phyloP scores from a whole-genome alignment of 441 rosid genomes.

The Eruca vesicaria region DNA sequence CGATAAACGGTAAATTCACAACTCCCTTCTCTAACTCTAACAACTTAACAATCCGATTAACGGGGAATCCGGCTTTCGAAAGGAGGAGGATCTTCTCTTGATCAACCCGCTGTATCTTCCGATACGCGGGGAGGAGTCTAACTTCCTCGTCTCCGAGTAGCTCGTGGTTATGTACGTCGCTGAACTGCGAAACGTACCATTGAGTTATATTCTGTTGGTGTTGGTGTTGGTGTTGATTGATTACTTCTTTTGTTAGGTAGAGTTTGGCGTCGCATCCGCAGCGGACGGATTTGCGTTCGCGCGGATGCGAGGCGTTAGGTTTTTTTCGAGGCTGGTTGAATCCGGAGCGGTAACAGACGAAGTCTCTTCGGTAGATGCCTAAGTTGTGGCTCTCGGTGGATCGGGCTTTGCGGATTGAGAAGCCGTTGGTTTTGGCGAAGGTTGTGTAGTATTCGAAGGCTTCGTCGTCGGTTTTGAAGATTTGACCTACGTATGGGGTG shows the following conservation, averaged over 20 bases:
- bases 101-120: constrained; percentile 85
- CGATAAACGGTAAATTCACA: constrained; percentile 81
- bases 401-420: constrained; percentile 85
- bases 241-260: constrained; percentile 69
- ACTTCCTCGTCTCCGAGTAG: constrained; percentile 92
- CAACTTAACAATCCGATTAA: constrained; percentile 80
- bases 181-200: constrained; percentile 91
- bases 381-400: constrained; percentile 85
- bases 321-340: constrained; percentile 85
- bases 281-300: constrained; percentile 86
- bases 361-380: constrained; percentile 84
- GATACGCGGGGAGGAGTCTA: constrained; percentile 84
- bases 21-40: constrained; percentile 86
- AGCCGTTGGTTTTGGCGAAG: constrained; percentile 85
- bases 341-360: constrained; percentile 94
- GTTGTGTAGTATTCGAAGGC: constrained; percentile 83
- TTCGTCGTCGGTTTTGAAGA: constrained; percentile 72
- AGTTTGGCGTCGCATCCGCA: constrained; percentile 95
- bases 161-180: constrained; percentile 95
- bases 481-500: constrained; percentile 81
- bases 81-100: constrained; percentile 85
- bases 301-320: constrained; percentile 79
- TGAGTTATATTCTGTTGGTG: constrained; percentile 42
- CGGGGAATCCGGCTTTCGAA: constrained; percentile 91
- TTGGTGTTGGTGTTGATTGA: too few relatives aligned